These are phyloP conservation scores for Pholiota adiposa DNA, from an alignment of 1,284 basidiomycete species.

Conservation along the genomic window DNA sequence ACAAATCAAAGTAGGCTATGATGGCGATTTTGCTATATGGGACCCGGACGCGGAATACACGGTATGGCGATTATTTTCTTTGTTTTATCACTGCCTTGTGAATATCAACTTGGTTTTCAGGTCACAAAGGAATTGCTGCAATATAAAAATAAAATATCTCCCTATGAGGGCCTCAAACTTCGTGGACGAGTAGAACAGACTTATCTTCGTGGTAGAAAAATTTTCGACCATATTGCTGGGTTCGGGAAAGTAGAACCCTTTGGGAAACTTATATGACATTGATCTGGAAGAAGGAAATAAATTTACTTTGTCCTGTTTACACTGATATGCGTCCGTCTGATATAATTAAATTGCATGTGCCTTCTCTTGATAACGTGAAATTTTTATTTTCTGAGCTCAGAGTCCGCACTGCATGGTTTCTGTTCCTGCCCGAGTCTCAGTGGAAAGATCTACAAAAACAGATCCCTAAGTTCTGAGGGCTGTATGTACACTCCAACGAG, in stretches of 20 bases:
- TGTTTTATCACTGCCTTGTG: background rate
- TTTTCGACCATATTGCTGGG: constrained; percentile 53
- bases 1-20: constrained; percentile 68
- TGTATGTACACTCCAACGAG: too few species aligned
- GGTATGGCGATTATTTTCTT: constrained; percentile 43
- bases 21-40: constrained; percentile 88
- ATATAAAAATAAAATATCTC: constrained; percentile 93
- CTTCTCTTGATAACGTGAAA: too few species aligned
- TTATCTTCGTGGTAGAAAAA: constrained; percentile 72
- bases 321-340: too few species aligned
- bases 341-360: too few species aligned
- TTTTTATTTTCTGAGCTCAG: too few species aligned
- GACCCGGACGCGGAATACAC: constrained; percentile 70
- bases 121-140: constrained; percentile 73
- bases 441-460: too few species aligned
- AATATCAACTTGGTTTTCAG: constrained; percentile 38
- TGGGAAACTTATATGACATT: constrained; percentile 33
- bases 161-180: constrained; percentile 79
- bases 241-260: constrained; percentile 25
- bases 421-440: too few species aligned
- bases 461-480: too few species aligned
- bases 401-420: too few species aligned
- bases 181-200: constrained; percentile 77
- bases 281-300: too few species aligned
- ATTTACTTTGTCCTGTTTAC: too few species aligned